phyloP scores from a whole-genome alignment of 2,329 filamentous ascomycete genomes.

The Proliferodiscus dingleyae region DNA sequence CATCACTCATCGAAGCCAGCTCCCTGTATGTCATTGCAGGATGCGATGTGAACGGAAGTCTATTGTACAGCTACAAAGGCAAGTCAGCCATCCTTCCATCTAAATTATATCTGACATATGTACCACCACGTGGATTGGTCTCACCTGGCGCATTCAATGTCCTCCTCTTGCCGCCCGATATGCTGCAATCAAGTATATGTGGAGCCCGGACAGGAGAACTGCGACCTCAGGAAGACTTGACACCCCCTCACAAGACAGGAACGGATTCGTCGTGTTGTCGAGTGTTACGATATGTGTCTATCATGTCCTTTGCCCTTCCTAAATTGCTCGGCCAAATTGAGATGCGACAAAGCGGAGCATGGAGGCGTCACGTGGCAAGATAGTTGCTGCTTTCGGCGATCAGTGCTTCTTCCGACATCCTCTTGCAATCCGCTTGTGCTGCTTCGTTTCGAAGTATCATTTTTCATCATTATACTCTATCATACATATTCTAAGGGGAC shows the following conservation, averaged over 20 bases:
- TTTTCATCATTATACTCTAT: conserved; percentile 10
- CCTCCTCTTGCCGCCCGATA: conserved; percentile 17
- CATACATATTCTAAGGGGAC: conserved; percentile 1
- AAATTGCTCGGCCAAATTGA: conserved; percentile 19
- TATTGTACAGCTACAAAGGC: conserved; percentile 15
- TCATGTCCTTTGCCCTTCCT: conserved; percentile 14
- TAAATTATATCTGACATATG: conserved; percentile 23
- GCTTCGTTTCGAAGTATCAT: conserved; percentile 6
- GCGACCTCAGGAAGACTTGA: conserved; percentile 12
- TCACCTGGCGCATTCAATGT: conserved; percentile 30
- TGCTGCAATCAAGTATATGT: conserved; percentile 13
- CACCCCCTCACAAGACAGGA: conserved; percentile 11
- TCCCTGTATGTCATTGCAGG: conserved; percentile 21
- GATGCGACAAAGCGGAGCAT: conserved; percentile 17
- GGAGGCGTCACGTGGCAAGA: conserved; percentile 18
- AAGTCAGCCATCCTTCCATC: conserved; percentile 21
- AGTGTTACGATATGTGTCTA: conserved; percentile 26
- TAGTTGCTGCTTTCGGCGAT: conserved; percentile 12
- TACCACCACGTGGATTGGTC: conserved; percentile 30
- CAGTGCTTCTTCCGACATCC: conserved; percentile 8
- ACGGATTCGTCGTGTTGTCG: conserved; percentile 18
- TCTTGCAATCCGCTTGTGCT: background rate
- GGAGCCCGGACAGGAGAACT: conserved; percentile 8
- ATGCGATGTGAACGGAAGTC: conserved; percentile 9
- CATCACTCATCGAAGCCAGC: conserved; percentile 21